phyloP scores from a whole-genome alignment of 257 asterid genomes.

The Fraxinus anomala region DNA sequence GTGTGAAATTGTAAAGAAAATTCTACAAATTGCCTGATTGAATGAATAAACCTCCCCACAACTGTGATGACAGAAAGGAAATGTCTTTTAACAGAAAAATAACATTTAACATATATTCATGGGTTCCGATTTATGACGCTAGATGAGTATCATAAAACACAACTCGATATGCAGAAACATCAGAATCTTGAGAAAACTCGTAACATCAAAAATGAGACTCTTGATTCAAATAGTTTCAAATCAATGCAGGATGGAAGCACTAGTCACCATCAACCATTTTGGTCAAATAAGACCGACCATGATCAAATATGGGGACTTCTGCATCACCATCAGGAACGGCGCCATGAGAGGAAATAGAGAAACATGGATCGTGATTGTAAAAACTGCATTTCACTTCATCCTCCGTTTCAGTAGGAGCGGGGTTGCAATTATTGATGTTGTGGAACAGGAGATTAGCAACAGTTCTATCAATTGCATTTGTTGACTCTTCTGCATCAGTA shows the following conservation, averaged over 20 bases:
- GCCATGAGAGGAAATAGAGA: conserved; percentile 10
- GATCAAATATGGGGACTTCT: conserved; percentile 32
- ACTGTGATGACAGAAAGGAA: neutral
- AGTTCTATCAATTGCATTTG: conserved; percentile 49
- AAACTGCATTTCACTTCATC: neutral
- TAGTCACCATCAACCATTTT: neutral
- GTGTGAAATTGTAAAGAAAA: no score
- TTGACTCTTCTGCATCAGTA: conserved; percentile 15
- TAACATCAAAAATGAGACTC: neutral
- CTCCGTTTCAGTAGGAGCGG: conserved; percentile 16
- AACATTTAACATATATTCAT: neutral
- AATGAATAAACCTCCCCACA: neutral
- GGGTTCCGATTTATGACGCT: neutral
- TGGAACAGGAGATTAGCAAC: conserved; percentile 50
- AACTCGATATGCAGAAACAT: neutral
- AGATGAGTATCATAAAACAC: neutral
- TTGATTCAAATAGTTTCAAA: neutral
- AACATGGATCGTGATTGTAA: conserved; percentile 18
- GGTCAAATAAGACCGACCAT: neutral
- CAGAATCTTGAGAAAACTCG: neutral
- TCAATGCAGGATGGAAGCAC: neutral
- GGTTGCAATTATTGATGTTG: conserved; percentile 23
- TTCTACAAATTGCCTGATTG: no score
- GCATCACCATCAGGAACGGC: conserved; percentile 27
- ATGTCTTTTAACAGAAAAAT: neutral